Percentiles rank a stretch among this genome's conserved stretches.
Evolutionary conservation across 2,329 filamentous ascomycete species (phyloP).

Genomic region (Xylariaceae sp.): DNA sequence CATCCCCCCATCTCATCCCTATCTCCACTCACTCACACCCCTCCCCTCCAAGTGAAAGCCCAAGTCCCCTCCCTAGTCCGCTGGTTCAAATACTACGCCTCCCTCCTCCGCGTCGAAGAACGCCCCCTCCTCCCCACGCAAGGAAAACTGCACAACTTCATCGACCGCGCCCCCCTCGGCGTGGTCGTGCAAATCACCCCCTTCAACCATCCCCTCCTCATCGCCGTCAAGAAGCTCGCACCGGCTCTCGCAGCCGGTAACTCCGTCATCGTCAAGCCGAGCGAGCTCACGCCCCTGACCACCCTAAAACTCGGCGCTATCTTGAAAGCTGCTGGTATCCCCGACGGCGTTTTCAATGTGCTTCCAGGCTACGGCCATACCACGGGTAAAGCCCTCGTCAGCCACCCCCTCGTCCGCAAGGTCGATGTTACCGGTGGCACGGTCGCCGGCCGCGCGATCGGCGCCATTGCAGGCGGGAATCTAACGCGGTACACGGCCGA

Average conservation of each 20-base stretch:
- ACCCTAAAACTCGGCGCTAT: constrained; percentile 56
- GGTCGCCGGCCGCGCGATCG: constrained; percentile 61
- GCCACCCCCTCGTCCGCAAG: constrained; percentile 53
- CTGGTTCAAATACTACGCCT: constrained; percentile 69
- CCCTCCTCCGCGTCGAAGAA: constrained; percentile 62
- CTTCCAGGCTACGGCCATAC: constrained; percentile 48
- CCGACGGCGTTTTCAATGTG: constrained; percentile 63
- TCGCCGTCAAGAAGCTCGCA: constrained; percentile 55
- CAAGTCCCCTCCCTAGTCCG: constrained; percentile 61
- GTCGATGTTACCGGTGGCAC: constrained; percentile 75
- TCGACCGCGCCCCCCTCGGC: constrained; percentile 51
- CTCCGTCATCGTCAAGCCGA: constrained; percentile 56
- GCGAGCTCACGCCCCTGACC: constrained; percentile 57
- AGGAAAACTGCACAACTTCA: constrained; percentile 54
- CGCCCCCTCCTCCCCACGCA: constrained; percentile 59
- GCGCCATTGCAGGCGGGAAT: constrained; percentile 60
- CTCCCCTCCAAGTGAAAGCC: constrained; percentile 46
- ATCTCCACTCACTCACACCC: background rate
- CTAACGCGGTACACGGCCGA: constrained; percentile 66
- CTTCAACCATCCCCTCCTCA: constrained; percentile 55
- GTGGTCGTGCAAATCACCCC: constrained; percentile 54
- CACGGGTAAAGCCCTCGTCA: constrained; percentile 49
- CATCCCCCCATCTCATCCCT: background rate
- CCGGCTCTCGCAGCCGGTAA: constrained; percentile 57
- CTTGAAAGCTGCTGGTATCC: constrained; percentile 62